phyloP scores from a whole-genome alignment of 352 stramenopile genomes.

The Blastocystis sp. region DNA sequence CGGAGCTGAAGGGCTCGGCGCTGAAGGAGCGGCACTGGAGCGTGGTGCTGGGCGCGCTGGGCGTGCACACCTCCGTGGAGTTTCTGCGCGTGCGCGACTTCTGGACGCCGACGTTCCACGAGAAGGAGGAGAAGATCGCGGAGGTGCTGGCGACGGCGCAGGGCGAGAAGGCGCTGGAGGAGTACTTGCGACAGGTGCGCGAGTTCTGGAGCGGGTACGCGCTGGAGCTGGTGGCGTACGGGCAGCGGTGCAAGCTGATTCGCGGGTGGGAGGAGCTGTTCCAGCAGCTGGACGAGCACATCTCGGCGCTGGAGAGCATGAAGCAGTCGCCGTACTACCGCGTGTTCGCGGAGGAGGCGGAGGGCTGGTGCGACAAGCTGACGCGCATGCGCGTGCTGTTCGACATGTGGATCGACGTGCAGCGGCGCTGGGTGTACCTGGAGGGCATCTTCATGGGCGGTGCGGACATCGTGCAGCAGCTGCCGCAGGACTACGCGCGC shows the following conservation, averaged over 20 bases:
- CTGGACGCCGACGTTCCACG: constrained; percentile 90
- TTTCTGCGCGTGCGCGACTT: constrained; percentile 92
- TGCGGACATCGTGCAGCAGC: constrained; percentile 96
- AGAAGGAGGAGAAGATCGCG: constrained; percentile 88
- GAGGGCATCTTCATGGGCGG: constrained; percentile 91
- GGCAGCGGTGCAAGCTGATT: constrained; percentile 92
- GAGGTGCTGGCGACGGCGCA: constrained; percentile 94
- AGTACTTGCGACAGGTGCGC: constrained; percentile 91
- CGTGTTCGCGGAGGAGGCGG: constrained; percentile 93
- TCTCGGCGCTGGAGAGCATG: constrained; percentile 95
- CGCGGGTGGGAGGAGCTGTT: constrained; percentile 98
- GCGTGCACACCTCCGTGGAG: constrained; percentile 85
- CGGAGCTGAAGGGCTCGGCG: constrained; percentile 94
- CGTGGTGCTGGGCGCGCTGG: constrained; percentile 88
- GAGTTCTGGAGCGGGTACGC: constrained; percentile 85
- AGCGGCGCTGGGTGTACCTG: constrained; percentile 98
- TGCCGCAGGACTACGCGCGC: constrained; percentile 92
- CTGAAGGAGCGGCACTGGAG: constrained; percentile 99
- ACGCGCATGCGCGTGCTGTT: constrained; percentile 91
- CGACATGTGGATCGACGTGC: constrained; percentile 98
- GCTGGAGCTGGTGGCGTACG: constrained; percentile 86
- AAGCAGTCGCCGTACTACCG: constrained; percentile 97
- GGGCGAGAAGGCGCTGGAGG: constrained; percentile 97
- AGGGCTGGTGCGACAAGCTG: constrained; percentile 94
- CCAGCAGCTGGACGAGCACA: constrained; percentile 97